Base-by-base conservation (phyloP, 768 basidiomycete genomes). In the Tylopilus subfusipes region DNA sequence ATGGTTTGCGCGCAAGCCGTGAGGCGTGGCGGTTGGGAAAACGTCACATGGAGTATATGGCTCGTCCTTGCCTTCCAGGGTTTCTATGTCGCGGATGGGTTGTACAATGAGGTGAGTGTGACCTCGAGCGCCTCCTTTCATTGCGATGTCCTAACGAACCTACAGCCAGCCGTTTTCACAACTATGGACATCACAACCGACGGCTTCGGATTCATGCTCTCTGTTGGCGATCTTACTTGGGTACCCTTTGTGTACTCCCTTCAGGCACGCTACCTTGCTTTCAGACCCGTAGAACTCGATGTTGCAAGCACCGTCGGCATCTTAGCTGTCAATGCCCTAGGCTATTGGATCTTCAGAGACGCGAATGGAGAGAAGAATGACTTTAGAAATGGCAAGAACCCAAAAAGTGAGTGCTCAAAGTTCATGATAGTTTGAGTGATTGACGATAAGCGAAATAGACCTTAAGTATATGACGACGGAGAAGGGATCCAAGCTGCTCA, bases 151-250 rank as follows among this genome's bases (percentile, higher is more conserved):
- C 43, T 54, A 11, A 58, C 25, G 14, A 29, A 18, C 21, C 0
- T 39, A 22, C 60, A 97, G 92, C 81, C 90, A 2, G 88, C 90
- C 11, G 80, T 99, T 59, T 79, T 98, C 53, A 95, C 92, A 1
- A 93, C 89, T 4, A 99, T 99, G 91, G 97, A 99, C 66, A 95
- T 99, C 66, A 95, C 88, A 4, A 90, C 90, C 12, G 97, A 99
- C 63, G 97, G 97, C 12, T 98, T 98, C 64, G 97, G 97, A 8
- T 98, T 94, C 80, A 99, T 99, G 97, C 86, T 99, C 27, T 74
- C 93, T 5, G 81, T 96, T 44, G 96, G 97, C 39, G 93, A 98
- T 66, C 81, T 98, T 27, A 73, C 85, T 19, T 98, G 92, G 89
- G 91, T 99, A 12, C 96, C 96, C 12, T 96, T 98, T 72, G 86